Percentiles rank a stretch among this genome's conserved stretches.
phyloP scores from a whole-genome alignment of 257 asterid species.

The Buddleja alternifolia region DNA sequence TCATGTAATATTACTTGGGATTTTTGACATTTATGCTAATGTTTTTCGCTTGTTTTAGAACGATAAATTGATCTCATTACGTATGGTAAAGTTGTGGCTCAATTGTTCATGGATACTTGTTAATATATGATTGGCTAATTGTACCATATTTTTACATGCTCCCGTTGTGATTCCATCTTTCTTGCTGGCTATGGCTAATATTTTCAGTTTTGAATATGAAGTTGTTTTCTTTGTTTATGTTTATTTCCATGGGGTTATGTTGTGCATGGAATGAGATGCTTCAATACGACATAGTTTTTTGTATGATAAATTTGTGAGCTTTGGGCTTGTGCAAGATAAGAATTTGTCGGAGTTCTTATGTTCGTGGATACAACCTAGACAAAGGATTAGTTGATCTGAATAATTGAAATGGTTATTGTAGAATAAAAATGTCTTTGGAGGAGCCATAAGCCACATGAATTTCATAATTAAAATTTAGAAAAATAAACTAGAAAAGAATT shows the following conservation, averaged over 20 bases:
- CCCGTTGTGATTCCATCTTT: neutral
- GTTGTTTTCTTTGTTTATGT: neutral
- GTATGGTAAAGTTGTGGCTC: neutral
- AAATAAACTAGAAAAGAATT: too few relatives aligned
- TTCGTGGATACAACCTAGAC: too few relatives aligned
- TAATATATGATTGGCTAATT: neutral
- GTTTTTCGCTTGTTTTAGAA: conserved; percentile 21
- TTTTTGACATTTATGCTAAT: conserved; percentile 28
- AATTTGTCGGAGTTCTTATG: too few relatives aligned
- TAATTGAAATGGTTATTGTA: too few relatives aligned
- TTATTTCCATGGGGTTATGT: neutral
- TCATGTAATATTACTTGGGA: conserved; percentile 33
- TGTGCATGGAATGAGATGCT: neutral
- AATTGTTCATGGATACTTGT: neutral
- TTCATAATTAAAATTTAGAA: too few relatives aligned
- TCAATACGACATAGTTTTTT: neutral
- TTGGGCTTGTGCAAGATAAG: too few relatives aligned
- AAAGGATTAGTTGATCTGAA: too few relatives aligned
- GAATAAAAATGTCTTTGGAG: too few relatives aligned
- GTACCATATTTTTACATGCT: neutral
- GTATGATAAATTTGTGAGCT: too few relatives aligned
- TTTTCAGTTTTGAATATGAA: neutral
- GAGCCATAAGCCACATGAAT: too few relatives aligned
- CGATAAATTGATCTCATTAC: neutral
- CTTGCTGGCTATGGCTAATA: neutral